Evolutionary conservation across 257 asterid genomes (phyloP).

Genomic region (Buddleja alternifolia): DNA sequence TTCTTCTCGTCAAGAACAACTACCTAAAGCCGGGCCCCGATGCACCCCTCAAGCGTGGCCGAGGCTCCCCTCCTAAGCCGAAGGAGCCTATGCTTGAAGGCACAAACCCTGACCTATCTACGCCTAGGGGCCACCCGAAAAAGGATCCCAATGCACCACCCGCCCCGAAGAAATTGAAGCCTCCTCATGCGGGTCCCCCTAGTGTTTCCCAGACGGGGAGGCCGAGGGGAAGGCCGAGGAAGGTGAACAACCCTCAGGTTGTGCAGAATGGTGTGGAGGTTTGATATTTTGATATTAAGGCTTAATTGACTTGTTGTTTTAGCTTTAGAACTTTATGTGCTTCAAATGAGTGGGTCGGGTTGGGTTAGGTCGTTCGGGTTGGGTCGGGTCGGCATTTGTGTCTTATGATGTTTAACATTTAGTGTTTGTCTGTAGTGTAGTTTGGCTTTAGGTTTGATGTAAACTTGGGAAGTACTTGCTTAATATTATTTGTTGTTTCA

Average conservation of each 20-base stretch:
- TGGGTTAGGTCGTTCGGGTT: too few species aligned
- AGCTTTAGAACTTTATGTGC: conserved; percentile 29
- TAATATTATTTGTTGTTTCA: too few species aligned
- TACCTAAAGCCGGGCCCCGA: conserved; percentile 60
- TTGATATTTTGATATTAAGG: conserved; percentile 12
- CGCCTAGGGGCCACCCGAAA: conserved; percentile 74
- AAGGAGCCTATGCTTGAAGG: conserved; percentile 51
- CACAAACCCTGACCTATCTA: conserved; percentile 37
- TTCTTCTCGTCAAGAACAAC: conserved; percentile 59
- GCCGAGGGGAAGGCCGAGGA: conserved; percentile 68
- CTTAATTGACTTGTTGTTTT: conserved; percentile 23
- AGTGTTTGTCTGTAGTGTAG: conserved; percentile 30
- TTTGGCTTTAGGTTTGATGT: conserved; percentile 8
- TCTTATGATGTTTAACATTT: conserved; percentile 19
- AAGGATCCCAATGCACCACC: conserved; percentile 77
- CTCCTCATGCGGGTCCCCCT: conserved; percentile 30
- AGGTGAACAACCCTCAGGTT: conserved; percentile 36
- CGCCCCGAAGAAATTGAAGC: conserved; percentile 65
- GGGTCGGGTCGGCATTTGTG: conserved; percentile 23
- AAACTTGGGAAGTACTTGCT: too few species aligned
- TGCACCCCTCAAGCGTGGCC: conserved; percentile 72
- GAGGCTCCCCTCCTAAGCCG: conserved; percentile 85
- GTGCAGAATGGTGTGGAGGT: conserved; percentile 36
- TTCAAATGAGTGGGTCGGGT: neutral
- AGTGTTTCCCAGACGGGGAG: conserved; percentile 32